Conservation (phyloP, 768 basidiomycete genomes). For the Russula virescens region DNA sequence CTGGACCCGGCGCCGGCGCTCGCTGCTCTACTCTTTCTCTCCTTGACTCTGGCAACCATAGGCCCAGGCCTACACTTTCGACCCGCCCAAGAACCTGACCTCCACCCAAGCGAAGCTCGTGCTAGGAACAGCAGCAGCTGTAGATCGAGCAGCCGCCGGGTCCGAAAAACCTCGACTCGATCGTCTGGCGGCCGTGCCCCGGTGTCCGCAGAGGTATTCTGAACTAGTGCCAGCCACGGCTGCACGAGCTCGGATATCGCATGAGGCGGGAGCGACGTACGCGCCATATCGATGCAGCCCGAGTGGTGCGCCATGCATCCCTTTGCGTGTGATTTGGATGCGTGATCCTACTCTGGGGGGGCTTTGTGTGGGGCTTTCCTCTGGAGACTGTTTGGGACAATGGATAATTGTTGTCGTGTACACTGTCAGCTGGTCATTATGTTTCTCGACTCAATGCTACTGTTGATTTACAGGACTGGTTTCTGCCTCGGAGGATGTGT, state of each 20-base stretch:
- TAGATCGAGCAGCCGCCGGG: conserved; percentile 75
- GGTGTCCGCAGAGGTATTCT: conserved; percentile 69
- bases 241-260: too few species aligned
- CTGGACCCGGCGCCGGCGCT: too few species aligned
- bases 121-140: conserved; percentile 65
- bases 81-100: conserved; percentile 55
- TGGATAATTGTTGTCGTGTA: too few species aligned
- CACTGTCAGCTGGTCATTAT: too few species aligned
- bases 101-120: conserved; percentile 46
- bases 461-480: too few species aligned
- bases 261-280: conserved; percentile 32
- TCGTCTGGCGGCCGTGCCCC: conserved; percentile 71
- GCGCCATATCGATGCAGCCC: conserved; percentile 36
- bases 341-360: not conserved
- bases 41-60: too few species aligned
- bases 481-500: too few species aligned
- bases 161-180: conserved; percentile 61
- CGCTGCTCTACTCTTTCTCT: too few species aligned
- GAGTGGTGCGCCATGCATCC: conserved; percentile 38
- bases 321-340: too few species aligned
- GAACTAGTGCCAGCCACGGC: conserved; percentile 57
- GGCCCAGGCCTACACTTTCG: conserved; percentile 54
- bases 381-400: too few species aligned
- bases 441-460: too few species aligned
- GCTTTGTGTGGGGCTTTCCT: too few species aligned